Base-by-base conservation (phyloP, 768 basidiomycete genomes). In the Leucocoprinus leucothites region DNA sequence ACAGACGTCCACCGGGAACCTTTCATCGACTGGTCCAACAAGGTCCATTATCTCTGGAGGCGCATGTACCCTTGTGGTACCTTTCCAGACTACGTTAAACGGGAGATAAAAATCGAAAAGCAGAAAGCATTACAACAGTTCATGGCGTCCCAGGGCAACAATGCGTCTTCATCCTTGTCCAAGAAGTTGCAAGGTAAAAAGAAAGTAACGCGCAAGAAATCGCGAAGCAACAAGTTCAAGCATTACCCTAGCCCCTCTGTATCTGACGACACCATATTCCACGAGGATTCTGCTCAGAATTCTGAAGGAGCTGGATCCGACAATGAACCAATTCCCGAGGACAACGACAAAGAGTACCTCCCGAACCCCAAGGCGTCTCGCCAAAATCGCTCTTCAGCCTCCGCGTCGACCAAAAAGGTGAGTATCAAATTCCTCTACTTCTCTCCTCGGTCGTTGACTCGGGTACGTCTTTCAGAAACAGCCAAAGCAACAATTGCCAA, bases 191-290 rank as follows among this genome's bases (percentile, higher is more conserved):
- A n/a, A n/a, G n/a, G n/a, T n/a, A n/a, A n/a, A n/a, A n/a, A n/a
- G n/a, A n/a, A n/a, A n/a, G n/a, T n/a, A n/a, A n/a, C n/a, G n/a
- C n/a, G n/a, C n/a, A n/a, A n/a, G n/a, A n/a, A n/a, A n/a, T n/a
- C n/a, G n/a, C n/a, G n/a, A n/a, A n/a, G n/a, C n/a, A n/a, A n/a
- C n/a, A n/a, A n/a, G n/a, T 46, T 26, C 52, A 45, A 36, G 35
- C 26, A 24, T 45, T 45, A 1, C 51, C 52, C 19, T n/a, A 53
- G 52, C 34, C 52, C 52, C 19, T 44, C 51, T 3, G 28, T 53
- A 1, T 53, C 45, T 7, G 36, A 53, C 22, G 38, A 38, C n/a
- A 41, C 24, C 8, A 16, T 41, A 1, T 21, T 28, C 2, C 16
- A 41, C 4, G 22, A 28, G 18, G 25, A 41, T 3, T 5, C 19